Conservation (phyloP, 306 rosid species). For the Prosopis cineraria region DNA sequence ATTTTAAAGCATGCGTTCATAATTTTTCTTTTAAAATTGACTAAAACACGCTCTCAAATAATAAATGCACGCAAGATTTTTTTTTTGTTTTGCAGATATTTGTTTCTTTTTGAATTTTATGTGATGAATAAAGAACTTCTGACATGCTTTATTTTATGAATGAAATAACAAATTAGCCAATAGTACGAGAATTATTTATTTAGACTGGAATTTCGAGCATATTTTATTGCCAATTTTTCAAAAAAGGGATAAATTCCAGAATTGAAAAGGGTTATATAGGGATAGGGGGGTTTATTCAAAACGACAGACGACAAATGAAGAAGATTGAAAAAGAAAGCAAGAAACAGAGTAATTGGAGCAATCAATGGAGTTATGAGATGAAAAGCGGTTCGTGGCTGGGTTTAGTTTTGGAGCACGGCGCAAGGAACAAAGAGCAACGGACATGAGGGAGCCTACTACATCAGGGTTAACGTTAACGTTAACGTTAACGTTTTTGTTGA, state of each 20-base stretch:
- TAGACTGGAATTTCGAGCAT: no score
- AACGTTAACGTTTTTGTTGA: not conserved
- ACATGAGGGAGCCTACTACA: not conserved
- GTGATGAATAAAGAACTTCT: no score
- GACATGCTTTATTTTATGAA: no score
- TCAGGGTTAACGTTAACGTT: not conserved
- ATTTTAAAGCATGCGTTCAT: no score
- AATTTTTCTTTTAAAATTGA: no score
- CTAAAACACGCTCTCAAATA: not conserved
- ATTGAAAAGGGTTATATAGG: no score
- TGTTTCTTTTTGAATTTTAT: not conserved
- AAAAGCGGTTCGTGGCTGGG: not conserved
- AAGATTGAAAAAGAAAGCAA: not conserved
- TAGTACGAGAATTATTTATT: no score
- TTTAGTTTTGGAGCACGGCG: not conserved
- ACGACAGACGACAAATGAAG: not conserved
- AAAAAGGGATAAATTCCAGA: not conserved
- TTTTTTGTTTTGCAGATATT: not conserved
- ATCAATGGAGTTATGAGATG: not conserved
- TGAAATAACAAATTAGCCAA: no score
- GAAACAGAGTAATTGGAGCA: not conserved
- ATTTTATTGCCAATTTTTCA: not conserved
- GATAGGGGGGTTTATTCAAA: not conserved
- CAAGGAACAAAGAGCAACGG: not conserved
- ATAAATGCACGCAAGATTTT: not conserved